Base-by-base conservation (phyloP, 176 grass and related monocot species). In the Carex scoparia region DNA sequence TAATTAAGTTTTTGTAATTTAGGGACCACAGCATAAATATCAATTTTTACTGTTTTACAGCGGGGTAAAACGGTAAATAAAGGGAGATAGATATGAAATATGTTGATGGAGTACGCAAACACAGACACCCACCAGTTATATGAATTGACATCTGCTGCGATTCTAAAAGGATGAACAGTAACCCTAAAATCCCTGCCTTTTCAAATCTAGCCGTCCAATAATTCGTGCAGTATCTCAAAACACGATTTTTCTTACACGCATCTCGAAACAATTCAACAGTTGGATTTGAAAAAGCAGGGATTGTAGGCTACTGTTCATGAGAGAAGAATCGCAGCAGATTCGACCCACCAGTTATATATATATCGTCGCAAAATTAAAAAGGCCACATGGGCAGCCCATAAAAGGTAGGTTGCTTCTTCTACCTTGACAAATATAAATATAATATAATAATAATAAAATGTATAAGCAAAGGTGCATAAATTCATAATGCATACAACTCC, bases 341-440 rank as follows among this genome's bases (percentile, higher is more conserved):
- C n/a, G n/a, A n/a, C n/a, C n/a, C n/a, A n/a, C 19, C 44, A 76
- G 10, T 23, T 12, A 74, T 54, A 53, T 30, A 53, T 30, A 53
- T 30, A 53, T 30, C 63, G 28, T 75, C 23, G 12, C 38, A 67
- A 83, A 55, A 83, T 83, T 79, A 84, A 84, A 69, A 84, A 88
- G 80, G 67, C 61, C 92, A 94, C 90, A 88, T 90, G 86, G 86
- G 67, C 88, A 94, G 54, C 79, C 83, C 86, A 86, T 59, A 76
- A 86, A 88, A 88, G 81, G 40, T 85, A 37, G 86, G 82, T 86
- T 60, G 75, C 79, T 85, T 77, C 71, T 77, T 74, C 31, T 44
- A 53, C 79, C 58, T 27, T 84, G 8, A 54, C 15, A 69, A 70
- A 85, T 64, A 51, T 11, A 10, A 49, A 61, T 46, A 58, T 59